A percentile compares a stretch with the other conserved stretches of the same genome.
phyloP scores from a whole-genome alignment of 106 monocot genomes.

The Alisma plantagoaquatica region DNA sequence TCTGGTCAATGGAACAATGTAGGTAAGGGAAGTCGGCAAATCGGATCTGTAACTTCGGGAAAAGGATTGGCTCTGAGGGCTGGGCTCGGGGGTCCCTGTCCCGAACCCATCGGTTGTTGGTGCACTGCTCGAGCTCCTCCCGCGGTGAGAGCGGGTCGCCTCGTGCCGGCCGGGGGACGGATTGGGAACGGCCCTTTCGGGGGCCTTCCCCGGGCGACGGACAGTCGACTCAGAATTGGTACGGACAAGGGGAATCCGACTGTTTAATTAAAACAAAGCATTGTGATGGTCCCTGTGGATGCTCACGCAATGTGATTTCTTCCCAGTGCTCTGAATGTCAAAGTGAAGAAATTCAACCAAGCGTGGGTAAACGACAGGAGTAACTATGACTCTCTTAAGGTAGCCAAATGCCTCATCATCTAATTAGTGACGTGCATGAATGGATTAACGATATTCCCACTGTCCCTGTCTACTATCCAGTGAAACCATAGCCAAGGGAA shows the following conservation, averaged over 20 bases:
- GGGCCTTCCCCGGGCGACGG: no score
- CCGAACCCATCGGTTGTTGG: no score
- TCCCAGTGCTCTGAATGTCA: slow-evolving; percentile 75
- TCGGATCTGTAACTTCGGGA: no score
- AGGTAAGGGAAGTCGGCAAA: no score
- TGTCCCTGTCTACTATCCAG: slow-evolving; percentile 62
- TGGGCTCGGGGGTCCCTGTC: no score
- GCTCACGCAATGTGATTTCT: slow-evolving; percentile 74
- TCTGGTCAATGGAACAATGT: no score
- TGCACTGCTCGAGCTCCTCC: no score
- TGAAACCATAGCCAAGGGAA: slow-evolving; percentile 54
- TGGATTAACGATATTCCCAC: slow-evolving; percentile 61
- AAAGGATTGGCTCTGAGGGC: no score
- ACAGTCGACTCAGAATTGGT: slow-evolving; percentile 18
- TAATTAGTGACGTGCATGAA: slow-evolving; percentile 61
- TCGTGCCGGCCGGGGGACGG: no score
- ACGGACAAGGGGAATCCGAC: slow-evolving; percentile 22
- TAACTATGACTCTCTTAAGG: slow-evolving; percentile 96
- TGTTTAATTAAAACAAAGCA: slow-evolving; percentile 65
- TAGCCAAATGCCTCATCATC: slow-evolving; percentile 79
- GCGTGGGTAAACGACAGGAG: slow-evolving; percentile 66
- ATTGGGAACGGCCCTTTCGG: no score
- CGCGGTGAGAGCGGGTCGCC: no score
- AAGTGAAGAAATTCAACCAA: slow-evolving; percentile 83
- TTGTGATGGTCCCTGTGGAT: slow-evolving; percentile 53